These are phyloP conservation scores for Hordeum marinum DNA, from an alignment of 176 grass and related monocot species.

Conservation along the genomic window DNA sequence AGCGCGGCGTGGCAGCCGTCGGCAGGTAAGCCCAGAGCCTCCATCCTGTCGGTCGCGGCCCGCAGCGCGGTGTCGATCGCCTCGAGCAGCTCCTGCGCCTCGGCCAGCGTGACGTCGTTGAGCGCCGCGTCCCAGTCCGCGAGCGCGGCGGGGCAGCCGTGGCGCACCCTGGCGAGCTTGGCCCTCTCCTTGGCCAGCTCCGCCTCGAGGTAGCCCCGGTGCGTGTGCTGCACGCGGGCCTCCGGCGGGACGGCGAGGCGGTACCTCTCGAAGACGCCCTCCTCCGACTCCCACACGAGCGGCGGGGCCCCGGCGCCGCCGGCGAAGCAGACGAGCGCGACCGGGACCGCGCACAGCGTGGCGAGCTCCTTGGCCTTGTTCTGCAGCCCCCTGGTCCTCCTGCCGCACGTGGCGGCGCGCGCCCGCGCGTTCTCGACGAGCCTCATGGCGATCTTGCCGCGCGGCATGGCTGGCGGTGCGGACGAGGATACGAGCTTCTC, in stretches of 20 bases:
- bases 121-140: conserved; percentile 4
- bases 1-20: not conserved
- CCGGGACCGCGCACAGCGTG: conserved; percentile 11
- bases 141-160: conserved; percentile 1
- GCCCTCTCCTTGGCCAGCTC: conserved; percentile 9
- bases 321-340: conserved; percentile 11
- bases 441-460: not conserved
- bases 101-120: not conserved
- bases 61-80: not conserved
- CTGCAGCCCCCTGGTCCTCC: not conserved
- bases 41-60: not conserved
- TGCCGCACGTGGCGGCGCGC: not conserved
- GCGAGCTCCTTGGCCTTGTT: conserved; percentile 18
- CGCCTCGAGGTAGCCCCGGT: not conserved
- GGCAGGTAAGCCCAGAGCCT: not conserved
- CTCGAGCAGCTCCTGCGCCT: not conserved
- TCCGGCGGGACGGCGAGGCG: not conserved
- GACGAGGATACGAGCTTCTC: not conserved
- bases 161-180: conserved; percentile 17
- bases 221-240: conserved; percentile 7
- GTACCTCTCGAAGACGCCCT: conserved; percentile 31
- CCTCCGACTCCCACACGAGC: conserved; percentile 24
- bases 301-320: not conserved
- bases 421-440: not conserved
- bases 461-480: not conserved